phyloP scores from a whole-genome alignment of 129 eudicot species.

The Erigeron canadensis region DNA sequence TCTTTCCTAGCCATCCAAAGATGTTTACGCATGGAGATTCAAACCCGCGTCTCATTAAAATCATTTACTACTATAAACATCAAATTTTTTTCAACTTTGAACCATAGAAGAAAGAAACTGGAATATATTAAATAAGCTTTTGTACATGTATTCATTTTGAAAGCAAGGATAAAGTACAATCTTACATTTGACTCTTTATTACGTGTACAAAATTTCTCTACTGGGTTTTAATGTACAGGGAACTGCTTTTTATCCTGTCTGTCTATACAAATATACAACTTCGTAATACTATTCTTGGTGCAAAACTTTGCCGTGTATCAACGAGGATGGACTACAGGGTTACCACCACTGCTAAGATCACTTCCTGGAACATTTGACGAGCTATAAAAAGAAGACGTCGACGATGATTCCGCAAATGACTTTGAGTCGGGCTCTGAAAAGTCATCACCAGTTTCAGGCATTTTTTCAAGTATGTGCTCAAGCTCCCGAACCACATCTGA shows the following conservation, averaged over 20 bases:
- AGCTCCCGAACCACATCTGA: conserved; percentile 79
- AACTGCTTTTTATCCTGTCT: not conserved
- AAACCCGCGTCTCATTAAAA: too few relatives aligned
- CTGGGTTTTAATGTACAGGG: conserved; percentile 2
- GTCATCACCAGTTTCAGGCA: conserved; percentile 45
- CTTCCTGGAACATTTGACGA: conserved; percentile 48
- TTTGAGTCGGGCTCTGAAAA: conserved; percentile 31
- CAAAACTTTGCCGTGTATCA: conserved; percentile 34
- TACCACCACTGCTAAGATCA: conserved; percentile 55
- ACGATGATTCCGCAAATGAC: conserved; percentile 37
- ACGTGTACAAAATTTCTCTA: not conserved
- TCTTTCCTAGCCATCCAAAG: too few relatives aligned
- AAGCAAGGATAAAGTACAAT: not conserved
- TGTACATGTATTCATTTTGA: not conserved
- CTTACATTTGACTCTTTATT: not conserved
- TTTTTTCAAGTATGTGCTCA: conserved; percentile 47
- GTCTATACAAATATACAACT: conserved; percentile 30
- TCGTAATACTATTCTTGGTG: conserved; percentile 10
- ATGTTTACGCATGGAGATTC: too few relatives aligned
- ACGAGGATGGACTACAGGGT: conserved; percentile 48
- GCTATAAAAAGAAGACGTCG: conserved; percentile 35
- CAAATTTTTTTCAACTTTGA: too few relatives aligned
- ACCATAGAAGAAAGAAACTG: too few relatives aligned
- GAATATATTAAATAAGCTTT: too few relatives aligned
- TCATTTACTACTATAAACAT: too few relatives aligned